Evolutionary conservation across 2,329 filamentous ascomycete species (phyloP).

Genomic region (Lachnellula subtilissima): DNA sequence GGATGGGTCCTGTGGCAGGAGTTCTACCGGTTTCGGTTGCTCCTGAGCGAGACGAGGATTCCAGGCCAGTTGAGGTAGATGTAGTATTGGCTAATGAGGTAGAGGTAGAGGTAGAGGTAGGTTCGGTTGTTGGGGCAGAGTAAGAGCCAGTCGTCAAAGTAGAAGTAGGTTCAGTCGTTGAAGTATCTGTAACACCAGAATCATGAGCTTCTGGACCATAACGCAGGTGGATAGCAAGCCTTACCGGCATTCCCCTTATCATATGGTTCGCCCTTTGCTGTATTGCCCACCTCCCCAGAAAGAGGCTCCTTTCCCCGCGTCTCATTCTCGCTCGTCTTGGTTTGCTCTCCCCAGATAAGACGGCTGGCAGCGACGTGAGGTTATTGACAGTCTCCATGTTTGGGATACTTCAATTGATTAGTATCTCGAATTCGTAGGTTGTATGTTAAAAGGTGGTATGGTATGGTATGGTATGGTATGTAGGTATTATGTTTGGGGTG

Average conservation of each 20-base stretch:
- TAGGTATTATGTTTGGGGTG: background rate
- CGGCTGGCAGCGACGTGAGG: conserved; percentile 42
- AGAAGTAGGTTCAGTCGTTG: background rate
- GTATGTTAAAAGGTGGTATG: too few species aligned
- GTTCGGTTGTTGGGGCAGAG: background rate
- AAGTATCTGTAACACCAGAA: conserved; percentile 4
- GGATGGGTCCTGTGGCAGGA: conserved; percentile 14
- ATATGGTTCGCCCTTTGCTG: conserved; percentile 65
- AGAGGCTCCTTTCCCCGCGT: conserved; percentile 57
- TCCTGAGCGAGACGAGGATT: too few species aligned
- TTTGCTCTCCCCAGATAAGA: conserved; percentile 38
- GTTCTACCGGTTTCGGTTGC: background rate
- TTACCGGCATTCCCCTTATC: conserved; percentile 70
- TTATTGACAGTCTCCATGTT: conserved; percentile 62
- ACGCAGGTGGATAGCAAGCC: conserved; percentile 10
- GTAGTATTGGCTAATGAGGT: too few species aligned
- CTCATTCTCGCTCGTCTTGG: conserved; percentile 4
- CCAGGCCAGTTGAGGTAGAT: too few species aligned
- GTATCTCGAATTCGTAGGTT: too few species aligned
- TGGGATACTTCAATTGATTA: background rate
- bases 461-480: too few species aligned
- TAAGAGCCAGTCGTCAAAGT: too few species aligned
- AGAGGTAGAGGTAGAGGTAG: too few species aligned
- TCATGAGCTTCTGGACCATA: background rate
- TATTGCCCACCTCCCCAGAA: conserved; percentile 64